Evolutionary conservation across 2,329 filamentous ascomycete species (phyloP), one percentile per base, ranked within the genome.

Genomic region (Lecanoromycetidae sp.): DNA sequence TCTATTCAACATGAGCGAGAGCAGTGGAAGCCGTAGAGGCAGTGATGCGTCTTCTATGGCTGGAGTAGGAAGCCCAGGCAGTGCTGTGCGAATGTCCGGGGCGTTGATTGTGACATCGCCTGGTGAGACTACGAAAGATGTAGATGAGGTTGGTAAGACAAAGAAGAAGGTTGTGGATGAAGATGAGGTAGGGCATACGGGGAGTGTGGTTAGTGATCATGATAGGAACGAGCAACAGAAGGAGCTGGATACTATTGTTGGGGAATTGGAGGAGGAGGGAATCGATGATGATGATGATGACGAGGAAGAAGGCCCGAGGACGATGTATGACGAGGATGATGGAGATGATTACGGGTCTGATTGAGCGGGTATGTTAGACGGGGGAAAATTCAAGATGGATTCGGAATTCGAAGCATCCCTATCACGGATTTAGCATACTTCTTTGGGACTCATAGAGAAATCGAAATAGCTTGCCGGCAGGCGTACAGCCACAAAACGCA

Each of bases 211-310:
- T n/a, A 34, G 26, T 2, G 38, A 17, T 4, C 22, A 13, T 10
- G 44, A 32, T 5, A 15, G 27, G 36, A 25, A n/a, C 6, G 49
- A 48, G 17, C 43, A 55, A 22, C 43, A 52, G 12, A 49, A 54
- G 5, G 50, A 35, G 25, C 25, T 46, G 15, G 49, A 49, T 13
- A 37, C 17, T 26, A 44, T 50, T 13, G 34, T 32, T 10, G 48
- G 44, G 10, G 50, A 44, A n/a, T 19, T 52, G 22, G 42, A 52
- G 19, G 38, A 49, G 36, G 41, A 39, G 20, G 44, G 25, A 15
- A 42, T 46, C 17, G 41, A 52, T 25, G 43, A 47, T 13, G 39
- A 23, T 15, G 51, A 44, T 7, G 50, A 53, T 20, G 46, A 40
- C 2, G 50, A 44, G 7, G 43, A 48, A 1, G 42, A 44, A 27